phyloP scores from a whole-genome alignment of 371 early-diverging fungal species.

The Rhizopus stolonifer region DNA sequence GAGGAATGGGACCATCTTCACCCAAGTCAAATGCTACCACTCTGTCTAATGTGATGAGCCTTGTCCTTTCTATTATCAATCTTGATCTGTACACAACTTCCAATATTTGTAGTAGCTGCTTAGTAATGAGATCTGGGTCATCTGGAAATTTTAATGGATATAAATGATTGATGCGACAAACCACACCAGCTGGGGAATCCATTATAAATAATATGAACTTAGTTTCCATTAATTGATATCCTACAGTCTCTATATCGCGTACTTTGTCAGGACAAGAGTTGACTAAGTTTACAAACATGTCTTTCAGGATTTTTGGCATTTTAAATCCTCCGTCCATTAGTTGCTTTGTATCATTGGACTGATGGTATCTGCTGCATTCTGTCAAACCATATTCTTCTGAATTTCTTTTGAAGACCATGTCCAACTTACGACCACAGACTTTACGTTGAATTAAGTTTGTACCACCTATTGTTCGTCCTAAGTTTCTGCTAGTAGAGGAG shows the following conservation, averaged over 20 bases:
- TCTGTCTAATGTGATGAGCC: conserved; percentile 4
- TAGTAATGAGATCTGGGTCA: not conserved
- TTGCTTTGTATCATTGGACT: conserved; percentile 8
- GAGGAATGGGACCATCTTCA: conserved; percentile 3
- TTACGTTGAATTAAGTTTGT: conserved; percentile 1
- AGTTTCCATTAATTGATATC: conserved; percentile 4
- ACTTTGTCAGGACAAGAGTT: not conserved
- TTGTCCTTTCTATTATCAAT: conserved; percentile 3
- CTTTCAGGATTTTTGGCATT: conserved; percentile 1
- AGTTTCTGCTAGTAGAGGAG: conserved; percentile 5
- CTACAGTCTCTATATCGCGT: not conserved
- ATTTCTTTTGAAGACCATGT: conserved; percentile 9
- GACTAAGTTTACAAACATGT: conserved; percentile 5
- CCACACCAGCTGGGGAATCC: conserved; percentile 7
- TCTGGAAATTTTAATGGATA: conserved; percentile 4
- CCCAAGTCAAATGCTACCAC: conserved; percentile 2
- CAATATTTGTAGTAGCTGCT: not conserved
- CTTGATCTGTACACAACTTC: conserved; percentile 3
- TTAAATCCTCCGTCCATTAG: conserved; percentile 3
- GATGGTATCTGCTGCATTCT: conserved; percentile 10
- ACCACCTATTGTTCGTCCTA: conserved; percentile 6
- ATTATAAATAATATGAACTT: not conserved
- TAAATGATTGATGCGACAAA: not conserved
- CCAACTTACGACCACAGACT: conserved; percentile 4
- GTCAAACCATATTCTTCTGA: conserved; percentile 10